phyloP scores from a whole-genome alignment of 2,329 filamentous ascomycete species.

The Monilinia laxa region DNA sequence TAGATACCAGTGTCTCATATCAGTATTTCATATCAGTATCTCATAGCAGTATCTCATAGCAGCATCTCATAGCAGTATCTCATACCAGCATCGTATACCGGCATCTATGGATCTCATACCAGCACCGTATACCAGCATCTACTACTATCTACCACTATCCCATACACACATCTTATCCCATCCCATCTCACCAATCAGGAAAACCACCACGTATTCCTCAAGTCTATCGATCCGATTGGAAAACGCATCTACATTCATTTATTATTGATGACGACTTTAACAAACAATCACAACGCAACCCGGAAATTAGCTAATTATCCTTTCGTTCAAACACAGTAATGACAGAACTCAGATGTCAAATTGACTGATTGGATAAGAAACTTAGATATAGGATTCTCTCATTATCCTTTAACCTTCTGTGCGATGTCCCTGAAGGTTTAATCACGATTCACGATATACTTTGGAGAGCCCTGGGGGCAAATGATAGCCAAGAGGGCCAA shows the following conservation, averaged over 20 bases:
- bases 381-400: neutral
- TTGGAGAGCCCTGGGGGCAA: neutral
- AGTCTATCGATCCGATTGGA: neutral
- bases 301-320: conserved; percentile 12
- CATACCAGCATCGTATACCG: too few species aligned
- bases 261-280: neutral
- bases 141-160: too few species aligned
- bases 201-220: neutral
- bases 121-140: too few species aligned
- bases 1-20: too few species aligned
- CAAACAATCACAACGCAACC: neutral
- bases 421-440: neutral
- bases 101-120: too few species aligned
- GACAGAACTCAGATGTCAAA: neutral
- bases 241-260: neutral
- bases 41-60: too few species aligned
- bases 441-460: conserved; percentile 13
- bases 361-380: neutral
- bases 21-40: too few species aligned
- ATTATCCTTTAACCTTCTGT: neutral
- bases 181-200: neutral
- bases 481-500: conserved; percentile 18
- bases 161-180: neutral
- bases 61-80: too few species aligned
- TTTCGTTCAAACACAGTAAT: neutral